Conservation (phyloP, 345 rosid species). For the Euclidium syriacum region DNA sequence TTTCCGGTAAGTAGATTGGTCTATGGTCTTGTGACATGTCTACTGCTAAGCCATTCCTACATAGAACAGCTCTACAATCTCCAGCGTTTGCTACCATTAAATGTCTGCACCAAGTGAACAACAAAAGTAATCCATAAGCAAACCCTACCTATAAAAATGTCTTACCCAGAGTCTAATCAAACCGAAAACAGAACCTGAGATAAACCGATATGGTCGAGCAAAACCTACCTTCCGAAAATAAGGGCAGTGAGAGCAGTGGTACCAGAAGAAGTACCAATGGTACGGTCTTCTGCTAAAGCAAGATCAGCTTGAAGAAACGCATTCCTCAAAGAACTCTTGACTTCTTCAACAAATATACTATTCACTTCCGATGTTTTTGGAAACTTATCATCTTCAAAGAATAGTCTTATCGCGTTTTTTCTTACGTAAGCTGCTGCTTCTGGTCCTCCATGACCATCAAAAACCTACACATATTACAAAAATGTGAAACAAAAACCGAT, state of each 20-base stretch:
- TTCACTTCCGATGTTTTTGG: slow-evolving; percentile 54
- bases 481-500: background rate
- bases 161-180: background rate
- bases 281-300: slow-evolving; percentile 58
- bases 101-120: slow-evolving; percentile 35
- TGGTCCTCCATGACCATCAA: slow-evolving; percentile 95
- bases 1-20: slow-evolving; percentile 59
- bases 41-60: slow-evolving; percentile 64
- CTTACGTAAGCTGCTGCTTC: slow-evolving; percentile 80
- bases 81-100: slow-evolving; percentile 85
- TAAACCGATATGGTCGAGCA: slow-evolving; percentile 8
- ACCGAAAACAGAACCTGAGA: background rate
- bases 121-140: background rate
- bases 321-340: slow-evolving; percentile 45
- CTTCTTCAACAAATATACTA: slow-evolving; percentile 42
- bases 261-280: slow-evolving; percentile 68
- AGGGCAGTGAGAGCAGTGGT: slow-evolving; percentile 78
- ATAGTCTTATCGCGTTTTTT: slow-evolving; percentile 61
- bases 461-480: slow-evolving; percentile 33
- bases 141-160: background rate
- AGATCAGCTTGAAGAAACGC: slow-evolving; percentile 71
- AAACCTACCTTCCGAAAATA: slow-evolving; percentile 58
- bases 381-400: slow-evolving; percentile 59
- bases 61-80: slow-evolving; percentile 83
- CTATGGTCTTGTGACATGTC: slow-evolving; percentile 84